Evolutionary conservation across 192 early-diverging fungal species (phyloP), one percentile per base, ranked within the genome.

Genomic region (Tieghemiomyces parasiticus): DNA sequence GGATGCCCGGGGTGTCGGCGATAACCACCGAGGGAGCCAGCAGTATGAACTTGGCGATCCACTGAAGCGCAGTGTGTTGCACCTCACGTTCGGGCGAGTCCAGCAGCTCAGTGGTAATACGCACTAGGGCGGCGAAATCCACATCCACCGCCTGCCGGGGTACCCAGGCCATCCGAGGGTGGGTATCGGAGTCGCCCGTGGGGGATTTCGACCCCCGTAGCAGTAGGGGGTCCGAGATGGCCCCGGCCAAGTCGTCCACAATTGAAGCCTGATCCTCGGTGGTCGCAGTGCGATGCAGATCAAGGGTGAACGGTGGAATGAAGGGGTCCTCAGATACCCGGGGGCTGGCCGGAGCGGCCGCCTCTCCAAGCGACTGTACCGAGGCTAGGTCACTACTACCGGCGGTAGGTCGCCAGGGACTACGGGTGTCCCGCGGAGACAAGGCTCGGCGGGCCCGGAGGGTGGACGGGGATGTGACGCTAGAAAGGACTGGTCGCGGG

Each of bases 11-110:
- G 30, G 89, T 84, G 58, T 82, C 89, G 13, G 83, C 78, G 30
- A 97, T 78, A 61, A 97, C 87, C 2, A 88, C 80, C 19, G 87
- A 79, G 45, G 86, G 82, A 24, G 90, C 87, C 26, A 94, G 71
- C 28, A 72, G 69, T 28, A 93, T 85, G 60, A 99, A 93, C 65
- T 88, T 87, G 63, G 87, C 82, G 50, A 95, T 82, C 96, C 96
- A 99, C 45, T 78, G 75, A 22, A 99, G 67, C 1, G 93, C 91
- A 0, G 86, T 93, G 50, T 79, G 83, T 72, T 97, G 97, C 22
- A 91, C 93, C 59, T 97, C 93, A 69, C 92, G 82, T 44, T 88
- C 85, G 59, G 61, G 56, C 19, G 70, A 70, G 45, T 67, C 65
- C 10, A 97, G 69, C 65, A 95, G 89, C 29, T 88, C 88, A 31